Conservation (phyloP, 257 asterid species). For the Solanum ossicruentum region DNA sequence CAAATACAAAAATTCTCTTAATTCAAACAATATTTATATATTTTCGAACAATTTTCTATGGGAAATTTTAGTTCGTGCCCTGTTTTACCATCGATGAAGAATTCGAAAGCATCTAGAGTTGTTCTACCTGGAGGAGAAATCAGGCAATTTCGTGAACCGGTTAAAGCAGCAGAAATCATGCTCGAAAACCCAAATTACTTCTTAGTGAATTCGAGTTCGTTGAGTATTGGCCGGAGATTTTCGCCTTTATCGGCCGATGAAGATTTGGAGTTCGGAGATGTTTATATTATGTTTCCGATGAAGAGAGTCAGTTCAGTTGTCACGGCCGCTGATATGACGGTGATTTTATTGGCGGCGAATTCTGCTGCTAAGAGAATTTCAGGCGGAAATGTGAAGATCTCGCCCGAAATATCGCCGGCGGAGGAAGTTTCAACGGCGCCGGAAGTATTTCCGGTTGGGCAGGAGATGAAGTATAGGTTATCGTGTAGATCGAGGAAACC, state of each 20-base stretch:
- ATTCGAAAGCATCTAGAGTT: constrained; percentile 14
- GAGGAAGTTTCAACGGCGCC: not conserved
- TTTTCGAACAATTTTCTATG: not conserved
- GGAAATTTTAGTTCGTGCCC: constrained; percentile 18
- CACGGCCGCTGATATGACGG: constrained; percentile 29
- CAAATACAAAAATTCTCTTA: not conserved
- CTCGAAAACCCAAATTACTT: constrained; percentile 18
- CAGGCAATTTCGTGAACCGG: constrained; percentile 12
- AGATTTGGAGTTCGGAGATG: constrained; percentile 33
- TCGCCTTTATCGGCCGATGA: constrained; percentile 34
- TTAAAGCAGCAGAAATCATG: constrained; percentile 34
- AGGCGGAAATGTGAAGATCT: not conserved
- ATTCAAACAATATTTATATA: not conserved
- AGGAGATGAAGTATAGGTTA: not conserved
- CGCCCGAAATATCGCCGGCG: constrained; percentile 4
- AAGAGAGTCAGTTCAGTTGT: constrained; percentile 31
- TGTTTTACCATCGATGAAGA: constrained; percentile 2
- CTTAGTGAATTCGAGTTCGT: constrained; percentile 17
- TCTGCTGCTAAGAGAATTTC: constrained; percentile 20
- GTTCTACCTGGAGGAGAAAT: constrained; percentile 25
- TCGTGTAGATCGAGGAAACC: constrained; percentile 28
- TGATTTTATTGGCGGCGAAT: constrained; percentile 24
- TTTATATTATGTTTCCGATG: constrained; percentile 45
- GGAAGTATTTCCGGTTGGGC: not conserved
- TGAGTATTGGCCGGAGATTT: constrained; percentile 28